Evolutionary conservation across 129 eudicot genomes (phyloP), one percentile per base, ranked within the genome.

Genomic region (Mikania micrantha): DNA sequence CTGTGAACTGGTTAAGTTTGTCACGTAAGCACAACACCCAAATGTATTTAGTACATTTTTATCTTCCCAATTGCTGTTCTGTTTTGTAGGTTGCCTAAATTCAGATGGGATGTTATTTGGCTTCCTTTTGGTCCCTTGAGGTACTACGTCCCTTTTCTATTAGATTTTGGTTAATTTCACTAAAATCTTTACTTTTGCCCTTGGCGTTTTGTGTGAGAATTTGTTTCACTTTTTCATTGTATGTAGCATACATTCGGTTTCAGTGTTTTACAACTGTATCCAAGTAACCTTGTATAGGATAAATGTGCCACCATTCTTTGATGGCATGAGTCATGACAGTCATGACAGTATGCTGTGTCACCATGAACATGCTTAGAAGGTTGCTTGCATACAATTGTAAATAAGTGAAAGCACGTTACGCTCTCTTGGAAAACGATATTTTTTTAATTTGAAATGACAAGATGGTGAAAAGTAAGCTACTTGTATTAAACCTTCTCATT

Each of bases 31-130:
- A 11, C 16, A 21, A 9, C 10, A n/a, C n/a, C n/a, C n/a, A n/a
- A n/a, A n/a, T n/a, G 31, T 28, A 0, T 57, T 0, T 13, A 1
- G 12, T 52, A 68, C 15, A 1, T 38, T 54, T 36, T 31, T 25
- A n/a, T 27, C 22, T 67, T 35, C 10, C 7, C 12, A 24, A 38
- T 49, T 62, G 52, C n/a, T 71, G 41, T n/a, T 41, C 42, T 21
- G 4, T 29, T 9, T 66, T 82, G 80, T 76, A 92, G 98, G 79
- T 79, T 92, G 85, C 77, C 98, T 24, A 82, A 69, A 78, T 92
- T 88, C 40, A 81, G 96, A 27, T 92, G 96, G 96, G 96, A 92
- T 59, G 76, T 77, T 40, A 70, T 92, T 35, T 88, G 98, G 98
- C 96, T 92, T 76, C 96, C 98, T 31, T 58, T 88, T 22, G 87